A percentile compares a stretch with the other conserved stretches of the same genome.
phyloP scores from a whole-genome alignment of 2,329 filamentous ascomycete species.

The Curvularia lunata region DNA sequence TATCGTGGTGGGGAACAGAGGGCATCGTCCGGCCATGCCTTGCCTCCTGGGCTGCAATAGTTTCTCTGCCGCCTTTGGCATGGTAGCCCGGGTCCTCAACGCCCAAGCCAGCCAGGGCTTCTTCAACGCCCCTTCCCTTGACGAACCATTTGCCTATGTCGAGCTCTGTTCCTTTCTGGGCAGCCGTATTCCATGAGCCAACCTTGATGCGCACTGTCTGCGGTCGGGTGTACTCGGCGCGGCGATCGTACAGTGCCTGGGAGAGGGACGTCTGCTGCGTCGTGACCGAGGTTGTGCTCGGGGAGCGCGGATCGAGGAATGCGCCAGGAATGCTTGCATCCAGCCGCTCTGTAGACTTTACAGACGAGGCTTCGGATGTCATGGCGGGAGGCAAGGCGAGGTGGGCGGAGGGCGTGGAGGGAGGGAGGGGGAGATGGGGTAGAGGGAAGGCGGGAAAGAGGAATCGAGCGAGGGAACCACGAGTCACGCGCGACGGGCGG shows the following conservation, averaged over 20 bases:
- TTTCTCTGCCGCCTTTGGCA: conserved; percentile 50
- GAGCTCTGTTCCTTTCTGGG: conserved; percentile 81
- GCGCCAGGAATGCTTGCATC: conserved; percentile 58
- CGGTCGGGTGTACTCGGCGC: conserved; percentile 77
- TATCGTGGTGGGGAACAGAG: conserved; percentile 55
- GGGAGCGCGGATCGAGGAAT: conserved; percentile 49
- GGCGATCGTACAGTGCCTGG: conserved; percentile 71
- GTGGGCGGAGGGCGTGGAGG: not conserved
- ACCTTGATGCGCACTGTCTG: conserved; percentile 83
- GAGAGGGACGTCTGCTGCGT: conserved; percentile 57
- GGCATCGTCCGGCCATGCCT: conserved; percentile 52
- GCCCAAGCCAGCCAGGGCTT: conserved; percentile 63
- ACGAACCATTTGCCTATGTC: conserved; percentile 92
- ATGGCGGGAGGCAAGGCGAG: conserved; percentile 30
- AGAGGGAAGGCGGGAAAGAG: not conserved
- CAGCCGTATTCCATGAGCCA: conserved; percentile 94
- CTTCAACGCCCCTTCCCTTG: conserved; percentile 72
- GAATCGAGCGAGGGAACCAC: not conserved
- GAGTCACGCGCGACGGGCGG: conserved; percentile 3
- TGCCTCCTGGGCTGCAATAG: conserved; percentile 56
- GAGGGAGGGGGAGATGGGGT: not conserved
- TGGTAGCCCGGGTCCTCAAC: conserved; percentile 35
- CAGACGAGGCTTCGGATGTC: conserved; percentile 33
- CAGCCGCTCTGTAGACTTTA: conserved; percentile 41
- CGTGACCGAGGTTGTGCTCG: conserved; percentile 36